These are phyloP conservation scores for Aureobasidium uvarum DNA, from an alignment of 2,329 filamentous ascomycete species.

Conservation along the genomic window DNA sequence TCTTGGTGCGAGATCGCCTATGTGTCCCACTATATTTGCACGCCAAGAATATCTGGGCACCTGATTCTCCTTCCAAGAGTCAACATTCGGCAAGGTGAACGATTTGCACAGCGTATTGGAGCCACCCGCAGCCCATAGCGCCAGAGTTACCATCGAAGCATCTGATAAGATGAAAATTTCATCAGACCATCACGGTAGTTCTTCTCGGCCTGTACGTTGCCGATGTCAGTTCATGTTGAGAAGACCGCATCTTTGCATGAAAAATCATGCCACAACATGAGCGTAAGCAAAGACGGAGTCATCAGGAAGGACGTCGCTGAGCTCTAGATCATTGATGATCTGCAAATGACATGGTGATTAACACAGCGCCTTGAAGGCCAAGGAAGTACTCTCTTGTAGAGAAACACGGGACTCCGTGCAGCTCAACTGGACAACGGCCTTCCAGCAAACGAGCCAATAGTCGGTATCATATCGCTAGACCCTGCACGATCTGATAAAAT, in stretches of 20 bases:
- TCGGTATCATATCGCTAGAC: not conserved
- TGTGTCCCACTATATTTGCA: constrained; percentile 5
- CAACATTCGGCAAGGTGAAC: not conserved
- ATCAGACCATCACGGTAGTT: constrained; percentile 22
- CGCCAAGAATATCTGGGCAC: constrained; percentile 5
- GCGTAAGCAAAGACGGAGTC: not conserved
- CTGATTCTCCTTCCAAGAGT: not conserved
- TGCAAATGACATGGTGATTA: not conserved
- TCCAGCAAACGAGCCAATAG: constrained; percentile 11
- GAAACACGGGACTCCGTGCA: not conserved
- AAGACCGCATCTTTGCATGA: not conserved
- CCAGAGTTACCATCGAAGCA: constrained; percentile 6
- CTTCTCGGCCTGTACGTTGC: not conserved
- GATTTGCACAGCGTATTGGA: not conserved
- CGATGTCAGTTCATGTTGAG: not conserved
- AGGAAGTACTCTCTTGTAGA: not conserved
- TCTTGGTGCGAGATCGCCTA: not conserved
- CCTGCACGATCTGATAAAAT: constrained; percentile 21
- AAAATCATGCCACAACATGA: not conserved
- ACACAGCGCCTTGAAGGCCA: not conserved
- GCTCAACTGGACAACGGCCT: constrained; percentile 6
- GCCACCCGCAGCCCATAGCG: constrained; percentile 5
- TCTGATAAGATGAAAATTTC: constrained; percentile 24
- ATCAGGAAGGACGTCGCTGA: not conserved
- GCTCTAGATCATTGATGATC: not conserved